Conservation (phyloP, 2,329 filamentous ascomycete species). For the Zymoseptoria ardabiliae region DNA sequence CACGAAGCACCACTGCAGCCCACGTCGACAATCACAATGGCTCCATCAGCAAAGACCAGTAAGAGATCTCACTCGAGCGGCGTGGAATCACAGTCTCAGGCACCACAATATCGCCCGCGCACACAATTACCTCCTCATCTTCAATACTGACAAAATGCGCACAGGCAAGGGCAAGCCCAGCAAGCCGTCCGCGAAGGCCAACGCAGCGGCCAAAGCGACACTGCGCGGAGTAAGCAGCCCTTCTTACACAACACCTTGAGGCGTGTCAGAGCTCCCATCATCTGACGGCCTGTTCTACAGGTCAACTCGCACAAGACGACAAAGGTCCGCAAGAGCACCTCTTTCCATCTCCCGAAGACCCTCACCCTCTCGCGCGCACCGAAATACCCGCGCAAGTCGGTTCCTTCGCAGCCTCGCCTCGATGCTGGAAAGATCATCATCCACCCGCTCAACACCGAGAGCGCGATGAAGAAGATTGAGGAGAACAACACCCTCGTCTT, state of each 20-base stretch:
- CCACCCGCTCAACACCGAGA: slow-evolving; percentile 99
- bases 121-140: slow-evolving; percentile 1
- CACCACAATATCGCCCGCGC: slow-evolving; percentile 1
- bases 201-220: slow-evolving; percentile 88
- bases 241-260: slow-evolving; percentile 32
- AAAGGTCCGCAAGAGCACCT: slow-evolving; percentile 87
- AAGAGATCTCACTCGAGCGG: background rate
- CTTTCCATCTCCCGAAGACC: slow-evolving; percentile 97
- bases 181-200: slow-evolving; percentile 72
- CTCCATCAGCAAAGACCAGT: slow-evolving; percentile 21
- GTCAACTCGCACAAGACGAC: slow-evolving; percentile 75
- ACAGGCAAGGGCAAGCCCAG: slow-evolving; percentile 34
- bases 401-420: slow-evolving; percentile 81
- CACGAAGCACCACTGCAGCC: background rate
- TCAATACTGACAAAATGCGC: slow-evolving; percentile 25
- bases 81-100: background rate
- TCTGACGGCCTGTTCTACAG: slow-evolving; percentile 50
- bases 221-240: slow-evolving; percentile 78
- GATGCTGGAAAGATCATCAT: slow-evolving; percentile 97
- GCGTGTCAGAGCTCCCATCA: slow-evolving; percentile 45
- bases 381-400: slow-evolving; percentile 95
- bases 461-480: slow-evolving; percentile 99
- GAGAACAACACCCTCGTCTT: slow-evolving; percentile 92
- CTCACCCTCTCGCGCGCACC: slow-evolving; percentile 81
- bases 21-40: slow-evolving; percentile 21